A percentile compares a stretch with the other conserved stretches of the same genome.
phyloP scores from a whole-genome alignment of 2,329 filamentous ascomycete genomes.

The Penicillium brasilianum region DNA sequence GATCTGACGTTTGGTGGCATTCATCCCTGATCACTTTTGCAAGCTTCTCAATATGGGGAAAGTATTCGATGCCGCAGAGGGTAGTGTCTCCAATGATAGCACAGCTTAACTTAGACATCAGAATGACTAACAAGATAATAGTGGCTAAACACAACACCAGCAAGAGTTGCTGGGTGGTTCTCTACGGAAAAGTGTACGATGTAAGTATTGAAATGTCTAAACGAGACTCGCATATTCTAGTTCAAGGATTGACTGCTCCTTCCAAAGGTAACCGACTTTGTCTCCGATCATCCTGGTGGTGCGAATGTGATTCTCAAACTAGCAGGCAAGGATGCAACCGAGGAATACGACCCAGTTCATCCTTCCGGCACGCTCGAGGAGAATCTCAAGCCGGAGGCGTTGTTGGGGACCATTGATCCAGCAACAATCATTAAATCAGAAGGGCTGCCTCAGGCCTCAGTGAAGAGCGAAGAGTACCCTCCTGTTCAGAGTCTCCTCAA shows the following conservation, averaged over 20 bases:
- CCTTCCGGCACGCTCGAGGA: slow-evolving; percentile 84
- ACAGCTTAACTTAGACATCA: background rate
- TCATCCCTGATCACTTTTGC: background rate
- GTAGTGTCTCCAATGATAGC: background rate
- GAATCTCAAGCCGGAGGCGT: slow-evolving; percentile 72
- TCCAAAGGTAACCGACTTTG: slow-evolving; percentile 68
- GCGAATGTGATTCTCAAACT: slow-evolving; percentile 82
- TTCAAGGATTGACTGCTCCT: background rate
- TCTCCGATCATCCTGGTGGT: slow-evolving; percentile 82
- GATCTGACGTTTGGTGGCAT: background rate
- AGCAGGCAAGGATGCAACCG: slow-evolving; percentile 83
- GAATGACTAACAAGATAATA: background rate
- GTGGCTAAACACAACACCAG: slow-evolving; percentile 17
- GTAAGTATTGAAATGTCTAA: slow-evolving; percentile 15
- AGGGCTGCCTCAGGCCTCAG: slow-evolving; percentile 30
- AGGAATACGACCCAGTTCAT: slow-evolving; percentile 90
- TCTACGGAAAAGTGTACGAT: slow-evolving; percentile 31
- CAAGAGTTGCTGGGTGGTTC: slow-evolving; percentile 25
- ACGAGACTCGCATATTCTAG: background rate
- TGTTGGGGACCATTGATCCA: slow-evolving; percentile 72
- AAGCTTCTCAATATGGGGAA: slow-evolving; percentile 13
- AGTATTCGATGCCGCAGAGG: slow-evolving; percentile 19
- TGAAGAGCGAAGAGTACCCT: slow-evolving; percentile 55
- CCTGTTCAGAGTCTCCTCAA: slow-evolving; percentile 64
- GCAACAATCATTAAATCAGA: slow-evolving; percentile 62